These are phyloP conservation scores for Pyrenophora seminiperda DNA, from an alignment of 2,329 filamentous ascomycete genomes.

Conservation along the genomic window DNA sequence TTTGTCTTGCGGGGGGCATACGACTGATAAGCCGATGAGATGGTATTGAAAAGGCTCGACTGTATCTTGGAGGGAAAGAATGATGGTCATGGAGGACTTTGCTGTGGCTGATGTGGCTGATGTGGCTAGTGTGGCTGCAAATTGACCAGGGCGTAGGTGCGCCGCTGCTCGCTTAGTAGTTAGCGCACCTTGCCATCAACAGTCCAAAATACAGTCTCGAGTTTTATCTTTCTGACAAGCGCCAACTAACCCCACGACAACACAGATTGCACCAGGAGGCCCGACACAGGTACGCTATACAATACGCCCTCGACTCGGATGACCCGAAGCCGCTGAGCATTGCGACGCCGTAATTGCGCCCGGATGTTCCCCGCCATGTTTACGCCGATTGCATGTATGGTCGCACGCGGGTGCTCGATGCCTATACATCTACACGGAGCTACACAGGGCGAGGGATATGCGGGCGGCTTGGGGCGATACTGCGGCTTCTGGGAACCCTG, in stretches of 20 bases:
- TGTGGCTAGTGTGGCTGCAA: neutral
- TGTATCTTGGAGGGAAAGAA: too few species aligned
- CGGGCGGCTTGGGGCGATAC: slow-evolving; percentile 15
- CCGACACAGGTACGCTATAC: slow-evolving; percentile 41
- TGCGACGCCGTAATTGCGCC: slow-evolving; percentile 24
- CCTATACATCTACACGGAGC: slow-evolving; percentile 21
- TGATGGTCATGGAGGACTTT: too few species aligned
- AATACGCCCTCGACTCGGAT: slow-evolving; percentile 12
- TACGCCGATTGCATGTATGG: slow-evolving; percentile 24
- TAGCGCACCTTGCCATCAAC: slow-evolving; percentile 17
- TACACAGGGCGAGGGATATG: slow-evolving; percentile 2
- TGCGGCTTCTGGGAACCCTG: slow-evolving; percentile 15
- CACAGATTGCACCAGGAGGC: slow-evolving; percentile 46
- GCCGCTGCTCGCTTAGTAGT: slow-evolving; percentile 12
- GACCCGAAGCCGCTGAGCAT: slow-evolving; percentile 18
- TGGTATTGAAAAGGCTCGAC: too few species aligned
- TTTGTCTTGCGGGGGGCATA: too few species aligned
- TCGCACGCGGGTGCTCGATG: slow-evolving; percentile 29
- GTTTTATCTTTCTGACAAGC: slow-evolving; percentile 31
- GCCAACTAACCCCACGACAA: slow-evolving; percentile 42
- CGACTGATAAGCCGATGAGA: too few species aligned
- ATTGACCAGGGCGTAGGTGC: neutral
- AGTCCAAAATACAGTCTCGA: slow-evolving; percentile 19
- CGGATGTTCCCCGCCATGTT: slow-evolving; percentile 15
- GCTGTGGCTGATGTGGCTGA: too few species aligned